A percentile compares a stretch with the other conserved stretches of the same genome.
These are phyloP conservation scores for Candida verbasci DNA, from an alignment of 805 yeast genomes.

Conservation along the genomic window DNA sequence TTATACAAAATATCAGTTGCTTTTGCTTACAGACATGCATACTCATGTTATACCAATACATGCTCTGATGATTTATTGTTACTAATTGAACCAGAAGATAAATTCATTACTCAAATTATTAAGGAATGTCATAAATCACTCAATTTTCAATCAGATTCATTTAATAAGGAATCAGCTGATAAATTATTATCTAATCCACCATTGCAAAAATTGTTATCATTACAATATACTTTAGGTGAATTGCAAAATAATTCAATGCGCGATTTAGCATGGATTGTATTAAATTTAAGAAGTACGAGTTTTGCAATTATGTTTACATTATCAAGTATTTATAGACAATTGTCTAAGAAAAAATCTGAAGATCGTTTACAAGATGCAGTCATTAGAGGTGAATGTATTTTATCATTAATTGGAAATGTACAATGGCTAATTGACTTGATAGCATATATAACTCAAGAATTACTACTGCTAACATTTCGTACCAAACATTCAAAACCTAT, in stretches of 20 bases:
- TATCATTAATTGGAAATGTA: conserved; percentile 66
- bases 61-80: conserved; percentile 68
- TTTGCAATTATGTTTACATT: conserved; percentile 64
- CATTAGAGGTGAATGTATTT: conserved; percentile 58
- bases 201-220: conserved; percentile 63
- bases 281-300: conserved; percentile 67
- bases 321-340: conserved; percentile 60
- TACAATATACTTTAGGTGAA: conserved; percentile 65
- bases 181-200: conserved; percentile 76
- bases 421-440: conserved; percentile 85
- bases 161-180: conserved; percentile 71
- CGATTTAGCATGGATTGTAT: conserved; percentile 57
- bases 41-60: conserved; percentile 62
- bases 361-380: conserved; percentile 52
- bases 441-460: conserved; percentile 68
- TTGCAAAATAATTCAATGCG: conserved; percentile 28
- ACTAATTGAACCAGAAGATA: conserved; percentile 47
- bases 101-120: conserved; percentile 13
- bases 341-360: conserved; percentile 53
- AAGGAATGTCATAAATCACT: conserved; percentile 71
- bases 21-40: conserved; percentile 63
- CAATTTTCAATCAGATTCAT: conserved; percentile 60
- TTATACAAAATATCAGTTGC: conserved; percentile 49
- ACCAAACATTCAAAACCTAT: conserved; percentile 18
- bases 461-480: conserved; percentile 41